Base-by-base conservation (phyloP, 2,329 filamentous ascomycete species). In the Emergomyces pasteurianus region DNA sequence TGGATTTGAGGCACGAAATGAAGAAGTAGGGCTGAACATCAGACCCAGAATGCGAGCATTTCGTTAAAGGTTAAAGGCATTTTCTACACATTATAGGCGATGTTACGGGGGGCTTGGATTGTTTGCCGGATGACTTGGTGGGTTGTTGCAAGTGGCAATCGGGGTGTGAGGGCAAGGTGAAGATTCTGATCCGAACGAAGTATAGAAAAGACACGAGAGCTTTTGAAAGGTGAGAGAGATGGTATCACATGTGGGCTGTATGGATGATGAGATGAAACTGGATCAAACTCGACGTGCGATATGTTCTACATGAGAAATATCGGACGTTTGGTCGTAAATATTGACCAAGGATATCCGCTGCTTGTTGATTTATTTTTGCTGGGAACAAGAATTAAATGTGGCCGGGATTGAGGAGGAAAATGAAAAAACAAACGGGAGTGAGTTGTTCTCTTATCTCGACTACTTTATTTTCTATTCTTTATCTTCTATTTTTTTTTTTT, bases 1-100 rank as follows among this genome's bases (percentile, higher is more conserved):
- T 36, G 49, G 38, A 40, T 40, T 54, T 23, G 47, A 63, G 49
- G 63, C 61, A 46, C 65, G 60, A 57, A 65, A 57, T 42, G 36
- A 61, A 46, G 65, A 59, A 50, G 62, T 66, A 36, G 65, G 62
- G 60, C 64, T 65, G 56, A 68, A 69, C 68, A 69, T 70, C 60
- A 64, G 62, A 60, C 42, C 52, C 34, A 43, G 53, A 47, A 57
- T 53, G 49, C 47, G 42, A 16, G 36, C 16, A 59, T 61, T 59
- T 34, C 49, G 23, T 59, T 50, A 34, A 61, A 58, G 21, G 50
- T 58, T 42, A 62, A 42, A 34, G 18, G 62, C 49, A 58, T 52
- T 43, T 38, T n/a, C 43, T 31, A 47, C 43, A 12, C 43, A 47
- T 21, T 14, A 14, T 36, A 34, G n/a, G 21, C 21, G 52, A 50